A percentile compares a stretch with the other conserved stretches of the same genome.
Conservation (phyloP, 106 monocot species). For the Dendrobium huoshanense region DNA sequence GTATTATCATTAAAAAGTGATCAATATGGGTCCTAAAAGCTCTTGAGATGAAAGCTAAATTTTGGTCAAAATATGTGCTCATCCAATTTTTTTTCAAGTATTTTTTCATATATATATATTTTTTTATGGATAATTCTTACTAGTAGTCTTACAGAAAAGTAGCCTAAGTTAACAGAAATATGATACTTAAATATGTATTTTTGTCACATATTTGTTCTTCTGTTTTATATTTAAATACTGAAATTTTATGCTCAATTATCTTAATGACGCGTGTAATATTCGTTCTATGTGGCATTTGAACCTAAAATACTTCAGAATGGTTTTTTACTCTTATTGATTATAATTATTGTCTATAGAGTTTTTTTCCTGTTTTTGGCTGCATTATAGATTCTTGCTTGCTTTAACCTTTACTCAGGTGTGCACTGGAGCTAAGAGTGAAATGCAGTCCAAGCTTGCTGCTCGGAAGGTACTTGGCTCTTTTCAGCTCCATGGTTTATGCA, state of each 20-base stretch:
- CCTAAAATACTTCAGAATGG: background rate
- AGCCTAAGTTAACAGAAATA: background rate
- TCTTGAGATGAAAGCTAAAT: too few species aligned
- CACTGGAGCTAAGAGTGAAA: slow-evolving; percentile 74
- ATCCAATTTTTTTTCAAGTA: too few species aligned
- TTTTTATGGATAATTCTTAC: too few species aligned
- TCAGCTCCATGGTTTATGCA: background rate
- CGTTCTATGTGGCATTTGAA: background rate
- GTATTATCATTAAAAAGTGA: too few species aligned
- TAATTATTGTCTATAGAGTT: too few species aligned
- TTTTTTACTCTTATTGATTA: background rate
- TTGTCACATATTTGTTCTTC: background rate
- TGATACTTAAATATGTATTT: background rate
- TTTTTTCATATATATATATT: too few species aligned
- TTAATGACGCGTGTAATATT: background rate
- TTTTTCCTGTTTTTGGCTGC: too few species aligned
- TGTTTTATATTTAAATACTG: too few species aligned
- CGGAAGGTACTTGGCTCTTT: slow-evolving; percentile 42
- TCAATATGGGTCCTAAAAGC: too few species aligned
- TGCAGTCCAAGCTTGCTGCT: slow-evolving; percentile 66
- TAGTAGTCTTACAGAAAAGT: background rate
- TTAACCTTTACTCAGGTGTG: slow-evolving; percentile 40
- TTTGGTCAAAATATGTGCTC: too few species aligned
- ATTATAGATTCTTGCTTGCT: background rate
- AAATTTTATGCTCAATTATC: too few species aligned